phyloP scores from a whole-genome alignment of 2,329 filamentous ascomycete species.

The Sarocladiaceae sp. region DNA sequence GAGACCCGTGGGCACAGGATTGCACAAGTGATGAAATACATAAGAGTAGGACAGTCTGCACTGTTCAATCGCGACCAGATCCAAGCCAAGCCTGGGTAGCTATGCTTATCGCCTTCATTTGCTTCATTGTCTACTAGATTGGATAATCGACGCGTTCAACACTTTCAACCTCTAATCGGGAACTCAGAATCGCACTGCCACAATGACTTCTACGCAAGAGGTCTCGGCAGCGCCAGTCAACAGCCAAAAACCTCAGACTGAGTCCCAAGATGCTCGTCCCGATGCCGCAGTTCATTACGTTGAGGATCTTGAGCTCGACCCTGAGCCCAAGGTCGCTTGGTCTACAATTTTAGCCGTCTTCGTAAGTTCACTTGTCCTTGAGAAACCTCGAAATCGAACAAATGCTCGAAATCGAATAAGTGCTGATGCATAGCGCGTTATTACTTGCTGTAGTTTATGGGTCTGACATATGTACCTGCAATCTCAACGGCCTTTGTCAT shows the following conservation, averaged over 20 bases:
- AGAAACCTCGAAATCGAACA: too few species aligned
- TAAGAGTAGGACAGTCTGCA: too few species aligned
- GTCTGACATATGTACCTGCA: neutral
- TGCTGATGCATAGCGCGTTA: neutral
- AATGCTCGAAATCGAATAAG: neutral
- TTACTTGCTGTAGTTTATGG: neutral
- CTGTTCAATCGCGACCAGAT: too few species aligned
- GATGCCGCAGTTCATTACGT: neutral
- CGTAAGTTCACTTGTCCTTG: too few species aligned
- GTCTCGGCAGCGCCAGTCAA: neutral
- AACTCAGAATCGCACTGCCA: too few species aligned
- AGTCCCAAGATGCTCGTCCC: neutral
- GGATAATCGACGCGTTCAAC: too few species aligned
- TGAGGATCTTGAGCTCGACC: neutral
- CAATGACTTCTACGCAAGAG: neutral
- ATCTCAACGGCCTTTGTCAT: slow-evolving; percentile 4
- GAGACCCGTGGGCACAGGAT: too few species aligned
- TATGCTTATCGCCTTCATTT: too few species aligned
- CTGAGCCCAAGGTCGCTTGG: slow-evolving; percentile 2
- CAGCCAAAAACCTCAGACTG: neutral
- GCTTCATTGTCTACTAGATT: too few species aligned
- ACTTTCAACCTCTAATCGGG: too few species aligned
- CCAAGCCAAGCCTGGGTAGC: too few species aligned
- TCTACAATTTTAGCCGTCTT: slow-evolving; percentile 1
- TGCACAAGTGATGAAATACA: too few species aligned